phyloP scores from a whole-genome alignment of 345 rosid species.

The Salix suchowensis region DNA sequence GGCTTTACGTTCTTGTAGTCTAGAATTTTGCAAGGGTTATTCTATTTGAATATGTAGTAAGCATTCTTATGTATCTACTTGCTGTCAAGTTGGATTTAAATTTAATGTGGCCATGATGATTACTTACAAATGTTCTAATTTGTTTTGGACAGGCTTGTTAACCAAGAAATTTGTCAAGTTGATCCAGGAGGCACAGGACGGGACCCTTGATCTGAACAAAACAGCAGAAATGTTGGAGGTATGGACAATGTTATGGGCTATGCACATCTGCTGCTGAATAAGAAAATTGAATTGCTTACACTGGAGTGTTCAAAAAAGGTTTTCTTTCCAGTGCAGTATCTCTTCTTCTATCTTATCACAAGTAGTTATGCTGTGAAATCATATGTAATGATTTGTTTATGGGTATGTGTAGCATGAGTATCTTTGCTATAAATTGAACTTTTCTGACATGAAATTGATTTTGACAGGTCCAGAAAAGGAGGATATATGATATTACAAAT shows the following conservation, averaged over 20 bases:
- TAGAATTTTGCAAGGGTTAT: not conserved
- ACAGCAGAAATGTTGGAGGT: slow-evolving; percentile 72
- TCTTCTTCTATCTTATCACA: not conserved
- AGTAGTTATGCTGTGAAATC: not conserved
- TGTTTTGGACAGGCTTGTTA: slow-evolving; percentile 46
- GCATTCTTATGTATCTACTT: not conserved
- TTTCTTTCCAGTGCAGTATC: not conserved
- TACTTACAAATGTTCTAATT: not conserved
- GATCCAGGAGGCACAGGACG: slow-evolving; percentile 65
- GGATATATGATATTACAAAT: slow-evolving; percentile 84
- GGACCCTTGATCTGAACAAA: slow-evolving; percentile 67
- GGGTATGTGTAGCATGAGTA: not conserved
- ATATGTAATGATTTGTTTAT: not conserved
- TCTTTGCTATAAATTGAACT: not conserved
- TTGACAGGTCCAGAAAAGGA: slow-evolving; percentile 75
- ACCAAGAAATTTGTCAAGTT: slow-evolving; percentile 63
- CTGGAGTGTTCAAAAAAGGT: not conserved
- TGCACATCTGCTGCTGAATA: not conserved
- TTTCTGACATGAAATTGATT: not conserved
- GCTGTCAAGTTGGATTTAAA: not conserved
- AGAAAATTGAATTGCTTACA: not conserved
- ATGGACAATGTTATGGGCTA: slow-evolving; percentile 12
- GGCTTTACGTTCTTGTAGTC: not conserved
- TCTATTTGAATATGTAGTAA: not conserved
- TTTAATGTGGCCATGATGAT: not conserved